phyloP scores from a whole-genome alignment of 2,329 filamentous ascomycete genomes.

The Chaetomiaceae sp. region DNA sequence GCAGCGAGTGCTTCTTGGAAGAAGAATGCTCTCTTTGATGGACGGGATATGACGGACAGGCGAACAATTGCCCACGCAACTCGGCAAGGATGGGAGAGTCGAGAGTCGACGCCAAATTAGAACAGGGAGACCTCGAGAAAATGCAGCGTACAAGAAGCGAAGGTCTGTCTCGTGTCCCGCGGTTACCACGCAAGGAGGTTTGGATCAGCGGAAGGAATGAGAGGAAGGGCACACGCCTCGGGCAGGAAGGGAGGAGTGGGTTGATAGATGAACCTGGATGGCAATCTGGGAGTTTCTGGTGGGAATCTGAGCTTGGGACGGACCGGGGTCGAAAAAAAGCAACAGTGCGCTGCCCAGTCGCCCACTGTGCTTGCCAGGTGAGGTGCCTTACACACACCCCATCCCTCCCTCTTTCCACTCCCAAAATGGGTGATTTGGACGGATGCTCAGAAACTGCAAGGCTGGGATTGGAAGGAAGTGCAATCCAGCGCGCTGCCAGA shows the following conservation, averaged over 20 bases:
- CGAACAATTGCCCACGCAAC: slow-evolving; percentile 2
- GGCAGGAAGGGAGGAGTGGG: slow-evolving; percentile 15
- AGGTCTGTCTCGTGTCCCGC: slow-evolving; percentile 16
- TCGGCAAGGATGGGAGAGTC: slow-evolving; percentile 23
- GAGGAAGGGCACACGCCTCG: slow-evolving; percentile 9
- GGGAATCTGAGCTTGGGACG: slow-evolving; percentile 13
- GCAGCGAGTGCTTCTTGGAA: slow-evolving; percentile 1
- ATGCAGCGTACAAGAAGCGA: slow-evolving; percentile 16
- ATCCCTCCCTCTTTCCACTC: neutral
- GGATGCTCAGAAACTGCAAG: no score
- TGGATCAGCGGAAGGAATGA: slow-evolving; percentile 12
- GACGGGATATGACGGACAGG: neutral
- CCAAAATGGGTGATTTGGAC: neutral
- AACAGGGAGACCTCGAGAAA: slow-evolving; percentile 13
- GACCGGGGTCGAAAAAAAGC: slow-evolving; percentile 16
- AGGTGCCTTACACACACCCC: neutral
- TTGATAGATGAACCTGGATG: slow-evolving; percentile 26
- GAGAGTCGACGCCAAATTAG: slow-evolving; percentile 16
- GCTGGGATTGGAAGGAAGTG: no score
- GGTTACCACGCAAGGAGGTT: slow-evolving; percentile 13
- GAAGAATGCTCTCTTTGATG: slow-evolving; percentile 1
- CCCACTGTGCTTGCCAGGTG: neutral
- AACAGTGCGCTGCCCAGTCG: slow-evolving; percentile 1
- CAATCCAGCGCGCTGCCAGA: no score
- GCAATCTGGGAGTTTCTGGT: slow-evolving; percentile 23